phyloP scores from a whole-genome alignment of 148 eudicot genomes.

The Camellia granthamiana region DNA sequence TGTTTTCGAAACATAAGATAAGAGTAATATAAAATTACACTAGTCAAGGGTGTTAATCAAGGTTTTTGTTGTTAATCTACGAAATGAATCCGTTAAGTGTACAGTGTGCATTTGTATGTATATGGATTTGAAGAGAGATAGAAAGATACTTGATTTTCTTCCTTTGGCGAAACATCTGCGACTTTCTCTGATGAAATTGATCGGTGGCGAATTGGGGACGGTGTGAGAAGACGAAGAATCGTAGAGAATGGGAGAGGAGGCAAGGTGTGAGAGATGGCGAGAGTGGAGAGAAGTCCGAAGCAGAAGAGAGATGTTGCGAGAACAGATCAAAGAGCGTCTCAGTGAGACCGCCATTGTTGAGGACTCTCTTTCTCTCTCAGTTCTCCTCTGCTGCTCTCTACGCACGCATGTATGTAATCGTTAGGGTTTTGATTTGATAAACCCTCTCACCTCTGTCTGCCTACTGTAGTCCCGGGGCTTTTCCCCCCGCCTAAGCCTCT shows the following conservation, averaged over 20 bases:
- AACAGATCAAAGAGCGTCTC: slow-evolving; percentile 28
- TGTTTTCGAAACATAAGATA: background rate
- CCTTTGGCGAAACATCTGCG: slow-evolving; percentile 71
- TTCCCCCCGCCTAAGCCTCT: no score
- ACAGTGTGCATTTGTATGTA: background rate
- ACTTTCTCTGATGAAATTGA: slow-evolving; percentile 28
- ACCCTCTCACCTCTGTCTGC: slow-evolving; percentile 2
- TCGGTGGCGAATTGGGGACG: slow-evolving; percentile 24
- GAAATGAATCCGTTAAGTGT: background rate
- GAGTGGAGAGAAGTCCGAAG: slow-evolving; percentile 16
- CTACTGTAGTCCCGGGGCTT: background rate
- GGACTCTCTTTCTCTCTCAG: background rate
- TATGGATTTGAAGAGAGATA: slow-evolving; percentile 3
- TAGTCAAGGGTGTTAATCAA: no score
- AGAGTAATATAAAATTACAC: no score
- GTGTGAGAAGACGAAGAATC: slow-evolving; percentile 17
- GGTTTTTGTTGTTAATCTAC: background rate
- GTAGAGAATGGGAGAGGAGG: slow-evolving; percentile 17
- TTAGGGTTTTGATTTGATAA: slow-evolving; percentile 21
- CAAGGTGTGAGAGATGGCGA: slow-evolving; percentile 26
- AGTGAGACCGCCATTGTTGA: slow-evolving; percentile 33
- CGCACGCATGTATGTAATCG: background rate
- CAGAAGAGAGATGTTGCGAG: slow-evolving; percentile 23
- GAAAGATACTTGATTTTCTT: slow-evolving; percentile 52
- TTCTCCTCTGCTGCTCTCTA: background rate